These are phyloP conservation scores for Stentor coeruleus DNA, from an alignment of 73 alveolate genomes.

Conservation along the genomic window DNA sequence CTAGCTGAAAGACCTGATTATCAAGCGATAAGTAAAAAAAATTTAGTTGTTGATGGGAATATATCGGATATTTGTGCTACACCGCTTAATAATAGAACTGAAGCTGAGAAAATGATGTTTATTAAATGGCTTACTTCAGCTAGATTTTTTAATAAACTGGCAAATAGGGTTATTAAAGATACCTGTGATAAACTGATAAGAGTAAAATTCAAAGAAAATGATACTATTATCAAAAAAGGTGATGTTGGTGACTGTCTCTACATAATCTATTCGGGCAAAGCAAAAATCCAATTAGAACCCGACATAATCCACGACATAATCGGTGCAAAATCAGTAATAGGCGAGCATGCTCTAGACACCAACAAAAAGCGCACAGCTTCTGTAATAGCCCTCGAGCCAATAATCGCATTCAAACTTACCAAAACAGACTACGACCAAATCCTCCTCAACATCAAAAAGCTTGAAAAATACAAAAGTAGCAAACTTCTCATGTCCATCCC, in stretches of 20 bases:
- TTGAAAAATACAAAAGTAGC: not conserved
- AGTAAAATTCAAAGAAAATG: not conserved
- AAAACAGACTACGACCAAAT: constrained; percentile 8
- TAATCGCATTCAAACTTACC: not conserved
- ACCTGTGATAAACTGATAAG: constrained; percentile 5
- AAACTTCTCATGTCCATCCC: not conserved
- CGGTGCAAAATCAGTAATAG: not conserved
- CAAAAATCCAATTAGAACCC: not conserved
- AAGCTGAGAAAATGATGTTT: not conserved
- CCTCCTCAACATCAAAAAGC: constrained; percentile 11
- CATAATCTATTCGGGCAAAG: not conserved
- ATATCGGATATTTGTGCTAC: not conserved
- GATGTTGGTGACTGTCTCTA: constrained; percentile 18
- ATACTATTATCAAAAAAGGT: constrained; percentile 4
- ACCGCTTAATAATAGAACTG: not conserved
- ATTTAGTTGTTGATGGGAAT: not conserved
- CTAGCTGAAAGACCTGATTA: not conserved
- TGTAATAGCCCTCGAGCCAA: not conserved
- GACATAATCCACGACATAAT: not conserved
- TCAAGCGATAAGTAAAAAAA: too few relatives aligned
- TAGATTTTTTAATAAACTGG: not conserved
- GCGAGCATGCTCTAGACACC: constrained; percentile 23
- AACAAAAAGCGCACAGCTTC: not conserved
- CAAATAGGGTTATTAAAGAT: not conserved
- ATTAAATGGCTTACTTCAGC: not conserved